Evolutionary conservation across 768 basidiomycete species (phyloP).

Genomic region (Serendipita indica): DNA sequence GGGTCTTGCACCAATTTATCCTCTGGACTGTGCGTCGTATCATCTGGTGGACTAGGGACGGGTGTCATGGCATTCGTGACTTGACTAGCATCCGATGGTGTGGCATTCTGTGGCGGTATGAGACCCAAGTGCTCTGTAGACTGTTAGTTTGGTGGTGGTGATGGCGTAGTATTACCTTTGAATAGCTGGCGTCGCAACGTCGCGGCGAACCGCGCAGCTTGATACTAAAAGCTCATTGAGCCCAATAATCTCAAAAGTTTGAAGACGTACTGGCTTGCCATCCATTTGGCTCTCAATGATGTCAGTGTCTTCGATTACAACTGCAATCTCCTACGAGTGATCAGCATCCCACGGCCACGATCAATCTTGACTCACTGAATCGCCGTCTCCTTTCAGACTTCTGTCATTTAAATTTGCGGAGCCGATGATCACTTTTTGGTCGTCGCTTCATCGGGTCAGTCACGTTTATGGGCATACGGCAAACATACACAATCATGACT

Average conservation of each 20-base stretch:
- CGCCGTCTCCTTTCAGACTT: slow-evolving; percentile 37
- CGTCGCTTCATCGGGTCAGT: background rate
- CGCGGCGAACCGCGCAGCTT: slow-evolving; percentile 68
- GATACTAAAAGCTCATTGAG: slow-evolving; percentile 26
- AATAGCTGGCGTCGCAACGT: slow-evolving; percentile 70
- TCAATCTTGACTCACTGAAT: slow-evolving; percentile 14
- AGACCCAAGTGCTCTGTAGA: slow-evolving; percentile 71
- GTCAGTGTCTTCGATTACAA: slow-evolving; percentile 82
- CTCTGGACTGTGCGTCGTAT: slow-evolving; percentile 41
- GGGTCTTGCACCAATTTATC: slow-evolving; percentile 69
- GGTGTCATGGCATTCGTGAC: slow-evolving; percentile 57
- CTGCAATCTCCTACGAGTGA: slow-evolving; percentile 51
- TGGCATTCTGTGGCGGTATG: slow-evolving; percentile 51
- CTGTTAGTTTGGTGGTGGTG: slow-evolving; percentile 6
- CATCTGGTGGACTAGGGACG: slow-evolving; percentile 52
- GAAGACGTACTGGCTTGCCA: slow-evolving; percentile 34
- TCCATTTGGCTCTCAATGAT: slow-evolving; percentile 64
- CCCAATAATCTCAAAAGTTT: background rate
- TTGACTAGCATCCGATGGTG: slow-evolving; percentile 24
- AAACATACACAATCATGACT: slow-evolving; percentile 90
- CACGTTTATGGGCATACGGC: slow-evolving; percentile 60
- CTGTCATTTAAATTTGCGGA: slow-evolving; percentile 89
- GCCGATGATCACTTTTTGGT: slow-evolving; percentile 36
- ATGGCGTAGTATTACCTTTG: slow-evolving; percentile 36
- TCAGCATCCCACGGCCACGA: background rate